Percentiles rank a stretch among this genome's conserved stretches.
phyloP scores from a whole-genome alignment of 2,329 filamentous ascomycete species.

The Aureobasidium lini region DNA sequence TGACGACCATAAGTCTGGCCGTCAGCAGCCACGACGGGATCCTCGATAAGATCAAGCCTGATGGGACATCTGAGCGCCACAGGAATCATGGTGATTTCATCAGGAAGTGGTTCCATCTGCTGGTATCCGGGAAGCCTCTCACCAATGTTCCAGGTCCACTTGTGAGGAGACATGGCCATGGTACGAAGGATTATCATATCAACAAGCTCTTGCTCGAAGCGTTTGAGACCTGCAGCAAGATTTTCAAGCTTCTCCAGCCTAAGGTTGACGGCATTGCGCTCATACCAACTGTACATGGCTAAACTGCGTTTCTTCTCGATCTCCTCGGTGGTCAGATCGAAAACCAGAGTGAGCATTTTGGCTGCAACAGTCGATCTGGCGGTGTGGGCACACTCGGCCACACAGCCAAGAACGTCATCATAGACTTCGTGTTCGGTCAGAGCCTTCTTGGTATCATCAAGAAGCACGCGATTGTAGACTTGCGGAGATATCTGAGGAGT shows the following conservation, averaged over 20 bases:
- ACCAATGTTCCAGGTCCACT: constrained; percentile 24
- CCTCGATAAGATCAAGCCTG: constrained; percentile 26
- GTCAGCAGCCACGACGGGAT: constrained; percentile 29
- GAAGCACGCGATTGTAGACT: constrained; percentile 12
- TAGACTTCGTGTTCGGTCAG: constrained; percentile 23
- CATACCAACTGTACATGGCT: neutral
- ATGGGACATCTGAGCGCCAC: constrained; percentile 27
- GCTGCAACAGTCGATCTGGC: constrained; percentile 16
- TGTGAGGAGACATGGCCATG: constrained; percentile 13
- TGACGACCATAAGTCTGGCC: constrained; percentile 28
- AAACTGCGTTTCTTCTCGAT: constrained; percentile 1
- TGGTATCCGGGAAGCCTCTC: constrained; percentile 18
- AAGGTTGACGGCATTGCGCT: neutral
- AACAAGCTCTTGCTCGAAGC: constrained; percentile 20
- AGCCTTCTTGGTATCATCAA: constrained; percentile 24
- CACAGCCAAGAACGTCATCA: constrained; percentile 24
- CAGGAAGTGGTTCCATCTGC: constrained; percentile 18
- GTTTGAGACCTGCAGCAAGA: constrained; percentile 17
- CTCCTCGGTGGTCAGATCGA: constrained; percentile 14
- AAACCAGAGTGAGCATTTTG: constrained; percentile 18
- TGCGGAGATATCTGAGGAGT: neutral
- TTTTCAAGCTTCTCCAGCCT: neutral
- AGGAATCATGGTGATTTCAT: constrained; percentile 19
- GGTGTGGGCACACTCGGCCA: constrained; percentile 14
- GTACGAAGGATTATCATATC: constrained; percentile 25